These are phyloP conservation scores for Plantago lanceolata DNA, from an alignment of 305 asterid species.

Conservation along the genomic window DNA sequence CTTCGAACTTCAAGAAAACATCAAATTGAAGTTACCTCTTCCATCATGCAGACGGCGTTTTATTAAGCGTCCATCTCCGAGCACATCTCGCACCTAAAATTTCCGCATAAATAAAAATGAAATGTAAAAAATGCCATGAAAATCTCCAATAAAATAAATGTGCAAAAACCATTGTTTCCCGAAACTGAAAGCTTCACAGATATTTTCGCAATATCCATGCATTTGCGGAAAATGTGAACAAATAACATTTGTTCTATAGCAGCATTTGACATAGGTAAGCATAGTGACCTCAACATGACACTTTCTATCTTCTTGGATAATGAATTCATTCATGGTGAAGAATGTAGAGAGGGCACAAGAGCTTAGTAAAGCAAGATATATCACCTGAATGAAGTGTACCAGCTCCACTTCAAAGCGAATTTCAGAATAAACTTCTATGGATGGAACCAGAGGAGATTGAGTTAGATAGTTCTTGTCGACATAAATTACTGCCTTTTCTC, in stretches of 20 bases:
- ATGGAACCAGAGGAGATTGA: constrained; percentile 52
- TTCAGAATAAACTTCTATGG: constrained; percentile 59
- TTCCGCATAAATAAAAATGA: constrained; percentile 22
- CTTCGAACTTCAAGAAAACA: constrained; percentile 5
- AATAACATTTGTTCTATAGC: neutral
- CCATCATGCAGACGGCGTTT: constrained; percentile 89
- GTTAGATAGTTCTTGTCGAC: constrained; percentile 56
- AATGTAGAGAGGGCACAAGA: neutral
- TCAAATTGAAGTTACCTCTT: constrained; percentile 49
- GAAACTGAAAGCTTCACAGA: neutral
- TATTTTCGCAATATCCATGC: neutral
- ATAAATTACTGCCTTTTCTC: constrained; percentile 82
- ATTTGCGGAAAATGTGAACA: neutral
- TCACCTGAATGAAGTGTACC: constrained; percentile 84
- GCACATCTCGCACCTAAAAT: constrained; percentile 87
- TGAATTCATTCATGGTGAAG: neutral
- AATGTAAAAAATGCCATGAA: constrained; percentile 9
- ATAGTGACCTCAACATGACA: constrained; percentile 7
- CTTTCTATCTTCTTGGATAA: neutral
- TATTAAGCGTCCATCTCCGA: constrained; percentile 96
- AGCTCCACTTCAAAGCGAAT: constrained; percentile 87
- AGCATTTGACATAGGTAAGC: constrained; percentile 11
- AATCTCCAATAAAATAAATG: constrained; percentile 12
- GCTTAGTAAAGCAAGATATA: constrained; percentile 1
- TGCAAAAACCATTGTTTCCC: constrained; percentile 12